Percentiles rank a stretch among this genome's conserved stretches.
These are phyloP conservation scores for Tausonia pullulans DNA, from an alignment of 1,284 basidiomycete species.

Conservation along the genomic window DNA sequence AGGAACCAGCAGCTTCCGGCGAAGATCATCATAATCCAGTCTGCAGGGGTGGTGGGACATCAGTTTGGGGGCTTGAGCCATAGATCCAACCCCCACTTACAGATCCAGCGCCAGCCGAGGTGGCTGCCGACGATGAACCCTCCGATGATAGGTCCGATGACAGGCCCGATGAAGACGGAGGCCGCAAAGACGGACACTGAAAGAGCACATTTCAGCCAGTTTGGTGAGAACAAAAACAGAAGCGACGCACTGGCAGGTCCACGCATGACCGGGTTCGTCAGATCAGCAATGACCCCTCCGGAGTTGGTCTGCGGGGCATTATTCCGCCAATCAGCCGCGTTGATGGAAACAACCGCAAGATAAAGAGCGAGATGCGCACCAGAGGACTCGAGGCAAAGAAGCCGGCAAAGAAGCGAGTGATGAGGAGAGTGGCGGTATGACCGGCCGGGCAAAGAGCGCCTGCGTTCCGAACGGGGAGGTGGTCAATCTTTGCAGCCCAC, in stretches of 20 bases:
- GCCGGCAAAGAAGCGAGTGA: too few species aligned
- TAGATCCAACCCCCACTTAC: too few species aligned
- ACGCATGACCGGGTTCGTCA: not conserved
- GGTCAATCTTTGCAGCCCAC: too few species aligned
- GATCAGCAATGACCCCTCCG: slow-evolving; percentile 28
- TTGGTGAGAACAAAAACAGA: not conserved
- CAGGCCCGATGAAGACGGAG: slow-evolving; percentile 17
- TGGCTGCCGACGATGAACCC: not conserved
- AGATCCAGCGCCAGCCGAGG: not conserved
- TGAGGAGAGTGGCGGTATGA: too few species aligned
- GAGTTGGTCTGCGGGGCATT: slow-evolving; percentile 32
- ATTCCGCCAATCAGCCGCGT: too few species aligned
- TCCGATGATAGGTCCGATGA: slow-evolving; percentile 9
- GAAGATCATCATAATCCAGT: not conserved
- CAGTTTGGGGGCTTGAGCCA: too few species aligned
- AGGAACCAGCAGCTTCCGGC: not conserved
- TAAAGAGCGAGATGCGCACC: slow-evolving; percentile 25
- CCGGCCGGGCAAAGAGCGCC: not conserved
- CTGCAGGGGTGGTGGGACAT: too few species aligned
- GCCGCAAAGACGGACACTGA: slow-evolving; percentile 18
- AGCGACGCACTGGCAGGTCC: not conserved
- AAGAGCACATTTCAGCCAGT: slow-evolving; percentile 8
- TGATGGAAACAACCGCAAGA: too few species aligned
- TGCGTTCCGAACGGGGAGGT: too few species aligned
- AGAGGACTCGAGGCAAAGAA: slow-evolving; percentile 23